These are phyloP conservation scores for Xylariales sp. DNA, from an alignment of 2,329 filamentous ascomycete genomes.

Conservation along the genomic window DNA sequence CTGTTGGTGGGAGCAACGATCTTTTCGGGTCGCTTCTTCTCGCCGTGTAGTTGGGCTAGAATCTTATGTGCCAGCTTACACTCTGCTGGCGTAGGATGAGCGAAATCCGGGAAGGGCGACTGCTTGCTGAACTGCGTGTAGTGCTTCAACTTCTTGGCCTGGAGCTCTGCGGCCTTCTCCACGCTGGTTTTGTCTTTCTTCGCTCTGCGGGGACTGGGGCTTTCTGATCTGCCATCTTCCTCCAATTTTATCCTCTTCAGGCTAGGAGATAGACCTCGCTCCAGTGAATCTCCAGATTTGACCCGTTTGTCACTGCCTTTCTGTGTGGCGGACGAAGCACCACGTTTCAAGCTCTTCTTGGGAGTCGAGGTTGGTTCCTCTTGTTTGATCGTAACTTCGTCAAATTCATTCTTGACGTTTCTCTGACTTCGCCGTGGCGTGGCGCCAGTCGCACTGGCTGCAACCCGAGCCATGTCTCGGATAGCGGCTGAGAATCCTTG, in stretches of 20 bases:
- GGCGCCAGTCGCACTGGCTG: slow-evolving; percentile 1
- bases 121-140: slow-evolving; percentile 34
- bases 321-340: slow-evolving; percentile 1
- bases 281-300: slow-evolving; percentile 10
- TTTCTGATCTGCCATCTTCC: slow-evolving; percentile 7
- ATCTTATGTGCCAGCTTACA: slow-evolving; percentile 64
- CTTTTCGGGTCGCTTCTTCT: slow-evolving; percentile 54
- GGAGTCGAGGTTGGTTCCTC: slow-evolving; percentile 7
- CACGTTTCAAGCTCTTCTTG: neutral
- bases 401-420: slow-evolving; percentile 6
- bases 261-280: neutral
- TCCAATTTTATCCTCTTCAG: slow-evolving; percentile 7
- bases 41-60: slow-evolving; percentile 61
- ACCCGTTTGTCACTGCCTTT: slow-evolving; percentile 13
- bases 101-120: slow-evolving; percentile 64
- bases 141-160: slow-evolving; percentile 38
- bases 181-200: slow-evolving; percentile 12
- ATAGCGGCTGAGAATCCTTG: neutral
- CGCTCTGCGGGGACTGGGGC: slow-evolving; percentile 10
- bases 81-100: slow-evolving; percentile 60
- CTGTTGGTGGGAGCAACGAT: slow-evolving; percentile 54
- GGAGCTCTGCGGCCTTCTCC: slow-evolving; percentile 25
- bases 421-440: slow-evolving; percentile 10
- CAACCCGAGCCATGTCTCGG: slow-evolving; percentile 8
- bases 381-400: slow-evolving; percentile 10